Base-by-base conservation (phyloP, 148 eudicot genomes). In the Bassia scoparia region DNA sequence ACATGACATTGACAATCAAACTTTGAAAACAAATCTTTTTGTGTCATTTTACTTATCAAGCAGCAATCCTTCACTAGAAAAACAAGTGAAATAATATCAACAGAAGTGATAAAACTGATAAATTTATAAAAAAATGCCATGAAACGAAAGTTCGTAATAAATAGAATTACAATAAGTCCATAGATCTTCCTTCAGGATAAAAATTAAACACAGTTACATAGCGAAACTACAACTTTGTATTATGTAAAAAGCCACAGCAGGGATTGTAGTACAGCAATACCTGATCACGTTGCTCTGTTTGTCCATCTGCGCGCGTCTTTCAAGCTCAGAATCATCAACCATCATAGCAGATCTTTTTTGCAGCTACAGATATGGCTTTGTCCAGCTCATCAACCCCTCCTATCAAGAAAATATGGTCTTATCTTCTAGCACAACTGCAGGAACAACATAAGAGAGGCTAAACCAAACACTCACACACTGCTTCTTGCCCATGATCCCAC, bases 361-460 rank as follows among this genome's bases (percentile, higher is more conserved):
- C 81, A 67, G 98, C 96, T 38, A 94, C 97, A 75, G 88, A 20
- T 78, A 94, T 81, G 26, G 98, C 84, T 79, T 89, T 95, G 82
- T 88, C 97, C 86, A 95, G 83, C 79, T 95, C 98, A 88, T 91
- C 97, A 85, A 95, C 93, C 98, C 98, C 91, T 89, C 86, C 97
- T 81, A 89, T 88, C 91, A 88, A 77, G 76, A 87, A 84, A 75
- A 56, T 46, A 76, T 61, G 59, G 49, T 61, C 77, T 87, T 85
- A 91, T 55, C 37, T 23, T 59, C 41, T 30, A 68, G 21, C 7
- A n/a, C 7, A 24, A 52, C 33, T 15, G 68, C 24, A 21, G n/a
- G 48, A 26, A 33, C 24, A 23, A 37, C 26, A 59, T 46, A 38
- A 34, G n/a, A n/a, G n/a, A 23, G 17, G 29, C 68, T 30, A 1